Conservation (phyloP, 2,329 filamentous ascomycete species). For the Tympanopsis confertula region DNA sequence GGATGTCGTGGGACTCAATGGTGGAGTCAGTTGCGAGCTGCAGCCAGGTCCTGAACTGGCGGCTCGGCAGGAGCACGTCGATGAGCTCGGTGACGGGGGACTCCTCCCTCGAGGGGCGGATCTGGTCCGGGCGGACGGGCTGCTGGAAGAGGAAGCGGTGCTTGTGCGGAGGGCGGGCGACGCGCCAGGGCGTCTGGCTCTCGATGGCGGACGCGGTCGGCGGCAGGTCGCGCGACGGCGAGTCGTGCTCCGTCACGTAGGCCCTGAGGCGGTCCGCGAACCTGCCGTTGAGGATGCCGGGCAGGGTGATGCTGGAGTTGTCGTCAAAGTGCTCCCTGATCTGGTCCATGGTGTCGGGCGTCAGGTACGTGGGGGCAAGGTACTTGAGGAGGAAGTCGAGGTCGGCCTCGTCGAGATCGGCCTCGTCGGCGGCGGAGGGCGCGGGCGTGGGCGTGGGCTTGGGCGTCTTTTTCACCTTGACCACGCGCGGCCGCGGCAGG, state of each 20-base stretch:
- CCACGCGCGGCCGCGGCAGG: slow-evolving; percentile 53
- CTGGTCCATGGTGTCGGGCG: slow-evolving; percentile 78
- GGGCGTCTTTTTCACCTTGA: slow-evolving; percentile 27
- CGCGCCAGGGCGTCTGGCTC: slow-evolving; percentile 51
- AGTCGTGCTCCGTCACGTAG: slow-evolving; percentile 59
- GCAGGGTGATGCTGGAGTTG: slow-evolving; percentile 75
- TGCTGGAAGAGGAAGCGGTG: slow-evolving; percentile 82
- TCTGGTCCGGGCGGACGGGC: slow-evolving; percentile 22
- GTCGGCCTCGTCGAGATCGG: slow-evolving; percentile 66
- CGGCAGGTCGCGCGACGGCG: slow-evolving; percentile 22
- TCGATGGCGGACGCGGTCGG: slow-evolving; percentile 42
- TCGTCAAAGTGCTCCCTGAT: slow-evolving; percentile 70
- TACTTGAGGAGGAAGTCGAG: slow-evolving; percentile 85
- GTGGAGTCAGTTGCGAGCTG: slow-evolving; percentile 67
- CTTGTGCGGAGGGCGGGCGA: slow-evolving; percentile 85
- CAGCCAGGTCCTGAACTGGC: slow-evolving; percentile 82
- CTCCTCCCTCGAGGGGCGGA: slow-evolving; percentile 20
- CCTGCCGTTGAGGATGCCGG: slow-evolving; percentile 65
- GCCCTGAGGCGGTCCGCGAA: slow-evolving; percentile 61
- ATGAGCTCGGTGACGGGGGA: slow-evolving; percentile 67
- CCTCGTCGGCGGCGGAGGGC: slow-evolving; percentile 27
- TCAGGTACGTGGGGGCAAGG: slow-evolving; percentile 80
- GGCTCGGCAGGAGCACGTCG: slow-evolving; percentile 71
- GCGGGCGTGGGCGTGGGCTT: slow-evolving; percentile 7
- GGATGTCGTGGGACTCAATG: slow-evolving; percentile 61